Evolutionary conservation across 176 grass and related monocot genomes (phyloP).

Genomic region (Musa schizocarpa): DNA sequence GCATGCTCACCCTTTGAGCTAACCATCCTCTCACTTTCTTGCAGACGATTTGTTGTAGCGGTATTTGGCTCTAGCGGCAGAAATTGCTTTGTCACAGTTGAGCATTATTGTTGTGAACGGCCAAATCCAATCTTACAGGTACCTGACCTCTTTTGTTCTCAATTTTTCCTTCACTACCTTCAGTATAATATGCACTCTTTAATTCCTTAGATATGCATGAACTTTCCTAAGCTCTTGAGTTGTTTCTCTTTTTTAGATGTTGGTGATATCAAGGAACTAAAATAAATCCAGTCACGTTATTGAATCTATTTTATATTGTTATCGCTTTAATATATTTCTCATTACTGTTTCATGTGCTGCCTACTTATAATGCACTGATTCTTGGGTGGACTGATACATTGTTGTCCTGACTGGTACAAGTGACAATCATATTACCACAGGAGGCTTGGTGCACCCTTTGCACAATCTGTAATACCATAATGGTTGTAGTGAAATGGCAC

Average conservation of each 20-base stretch:
- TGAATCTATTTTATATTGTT: too few species aligned
- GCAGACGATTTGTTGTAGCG: conserved; percentile 61
- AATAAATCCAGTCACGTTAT: too few species aligned
- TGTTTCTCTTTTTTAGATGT: neutral
- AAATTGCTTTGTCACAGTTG: conserved; percentile 73
- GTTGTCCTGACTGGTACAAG: neutral
- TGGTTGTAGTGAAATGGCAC: neutral
- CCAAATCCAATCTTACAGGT: conserved; percentile 94
- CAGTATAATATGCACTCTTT: neutral
- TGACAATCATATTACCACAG: too few species aligned
- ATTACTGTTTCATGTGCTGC: neutral
- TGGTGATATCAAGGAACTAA: neutral
- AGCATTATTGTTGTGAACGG: conserved; percentile 81
- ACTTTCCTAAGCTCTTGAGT: neutral
- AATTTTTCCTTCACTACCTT: neutral
- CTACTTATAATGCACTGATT: neutral
- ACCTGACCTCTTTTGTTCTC: neutral
- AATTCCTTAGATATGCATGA: neutral
- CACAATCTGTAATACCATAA: neutral
- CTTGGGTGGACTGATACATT: neutral
- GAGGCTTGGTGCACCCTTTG: too few species aligned
- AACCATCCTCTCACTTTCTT: conserved; percentile 4
- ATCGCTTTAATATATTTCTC: neutral
- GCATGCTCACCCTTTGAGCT: neutral
- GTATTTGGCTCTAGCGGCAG: conserved; percentile 60